Conservation (phyloP, 2,329 filamentous ascomycete genomes). For the Boeremia exigua region DNA sequence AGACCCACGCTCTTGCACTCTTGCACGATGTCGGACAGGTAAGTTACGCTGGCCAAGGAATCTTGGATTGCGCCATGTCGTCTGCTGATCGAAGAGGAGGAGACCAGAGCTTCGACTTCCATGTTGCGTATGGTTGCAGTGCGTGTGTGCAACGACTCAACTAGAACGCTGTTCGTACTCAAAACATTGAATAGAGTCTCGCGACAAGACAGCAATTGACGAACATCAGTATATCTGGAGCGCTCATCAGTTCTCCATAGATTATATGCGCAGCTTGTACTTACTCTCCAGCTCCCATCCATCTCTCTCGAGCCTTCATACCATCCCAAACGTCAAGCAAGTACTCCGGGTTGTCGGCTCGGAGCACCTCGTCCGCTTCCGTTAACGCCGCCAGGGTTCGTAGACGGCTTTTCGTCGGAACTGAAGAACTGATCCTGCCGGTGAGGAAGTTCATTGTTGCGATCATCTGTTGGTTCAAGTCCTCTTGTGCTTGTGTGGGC, state of each 20-base stretch:
- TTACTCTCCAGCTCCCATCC: conserved; percentile 85
- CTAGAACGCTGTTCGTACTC: conserved; percentile 70
- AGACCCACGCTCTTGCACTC: conserved; percentile 74
- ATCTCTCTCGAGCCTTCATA: conserved; percentile 71
- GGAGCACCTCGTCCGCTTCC: conserved; percentile 80
- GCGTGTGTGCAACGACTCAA: conserved; percentile 66
- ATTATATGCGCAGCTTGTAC: conserved; percentile 35
- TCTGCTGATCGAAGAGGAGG: conserved; percentile 76
- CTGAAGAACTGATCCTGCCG: conserved; percentile 32
- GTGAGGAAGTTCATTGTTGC: conserved; percentile 51
- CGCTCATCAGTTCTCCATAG: not conserved
- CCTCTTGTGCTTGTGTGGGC: conserved; percentile 58
- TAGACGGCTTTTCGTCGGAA: conserved; percentile 33
- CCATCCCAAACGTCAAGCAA: conserved; percentile 66
- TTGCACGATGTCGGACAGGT: conserved; percentile 77
- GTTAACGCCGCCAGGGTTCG: conserved; percentile 70
- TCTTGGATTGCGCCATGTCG: conserved; percentile 85
- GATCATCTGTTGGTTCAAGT: conserved; percentile 68
- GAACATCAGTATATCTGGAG: conserved; percentile 75
- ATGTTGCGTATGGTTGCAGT: conserved; percentile 69
- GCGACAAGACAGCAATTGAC: conserved; percentile 79
- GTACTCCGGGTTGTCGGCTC: conserved; percentile 64
- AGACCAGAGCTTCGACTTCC: conserved; percentile 78
- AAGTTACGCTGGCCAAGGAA: conserved; percentile 82
- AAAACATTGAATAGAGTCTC: conserved; percentile 83